Base-by-base conservation (phyloP, 306 rosid genomes). In the Casuarina cunninghamiana region DNA sequence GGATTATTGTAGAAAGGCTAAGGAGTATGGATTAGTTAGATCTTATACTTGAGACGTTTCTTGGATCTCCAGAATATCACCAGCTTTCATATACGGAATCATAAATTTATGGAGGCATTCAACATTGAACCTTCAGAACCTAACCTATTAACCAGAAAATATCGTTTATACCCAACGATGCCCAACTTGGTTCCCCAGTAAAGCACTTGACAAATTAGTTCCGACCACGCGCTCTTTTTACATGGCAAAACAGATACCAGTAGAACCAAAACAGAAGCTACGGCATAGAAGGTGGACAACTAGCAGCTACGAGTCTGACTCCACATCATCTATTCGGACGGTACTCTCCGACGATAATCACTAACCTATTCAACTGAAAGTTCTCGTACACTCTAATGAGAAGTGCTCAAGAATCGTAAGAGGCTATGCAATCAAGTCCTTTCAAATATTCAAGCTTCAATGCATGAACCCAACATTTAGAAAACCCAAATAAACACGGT, bases 371-470 rank as follows among this genome's bases (percentile, higher is more conserved):
- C 41, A 54, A 44, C 57, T 53, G 53, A 19, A 75, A 32, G 69
- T 3, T 3, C 3, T 21, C 8, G 50, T 41, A 67, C 42, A 32
- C 42, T 67, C 48, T 5, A 41, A 17, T 42, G 51, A 4, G 0
- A 38, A 48, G 54, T 35, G 50, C 3, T 10, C 0, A 44, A 53
- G 49, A 5, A 77, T 44, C 75, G 32, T 32, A 44, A 37, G 76
- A 4, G 44, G 48, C 21, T 9, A 41, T 3, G 6, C 32, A 49
- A 67, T 4, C 38, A 46, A 67, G 45, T 63, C 71, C 9, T 74
- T 46, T 61, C 70, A 75, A 61, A 45, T 10, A 54, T 53, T 72
- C 44, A 46, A 60, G 57, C 58, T 74, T 51, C 16, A 72, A 61
- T 8, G 6, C 72, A 35, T 35, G 10, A 71, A 71, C 53, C 66